These are phyloP conservation scores for Adenanthera pavonina DNA, from an alignment of 306 rosid species.

Conservation along the genomic window DNA sequence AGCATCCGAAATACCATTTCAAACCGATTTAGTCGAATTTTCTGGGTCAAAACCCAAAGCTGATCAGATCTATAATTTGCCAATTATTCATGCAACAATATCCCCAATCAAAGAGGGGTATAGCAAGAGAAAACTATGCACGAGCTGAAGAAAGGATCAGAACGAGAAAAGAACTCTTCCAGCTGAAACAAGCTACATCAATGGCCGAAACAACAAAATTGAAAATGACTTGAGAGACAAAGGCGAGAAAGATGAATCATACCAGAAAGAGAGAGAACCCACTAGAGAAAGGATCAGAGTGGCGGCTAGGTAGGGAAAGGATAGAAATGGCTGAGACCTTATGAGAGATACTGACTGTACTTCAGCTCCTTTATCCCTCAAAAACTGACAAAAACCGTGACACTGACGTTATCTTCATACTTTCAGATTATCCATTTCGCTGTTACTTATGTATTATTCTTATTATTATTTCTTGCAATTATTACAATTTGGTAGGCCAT, in stretches of 20 bases:
- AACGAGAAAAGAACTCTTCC: background rate
- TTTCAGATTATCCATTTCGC: background rate
- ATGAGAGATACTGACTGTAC: background rate
- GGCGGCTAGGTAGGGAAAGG: background rate
- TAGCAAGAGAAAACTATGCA: background rate
- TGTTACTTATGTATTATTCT: background rate
- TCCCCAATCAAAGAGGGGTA: background rate
- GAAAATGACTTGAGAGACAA: background rate
- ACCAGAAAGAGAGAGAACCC: background rate
- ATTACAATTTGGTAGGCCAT: background rate
- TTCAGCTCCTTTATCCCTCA: background rate
- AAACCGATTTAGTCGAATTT: conserved; percentile 20
- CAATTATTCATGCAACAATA: background rate
- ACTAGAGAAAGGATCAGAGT: background rate
- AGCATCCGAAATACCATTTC: background rate
- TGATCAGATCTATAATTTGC: background rate
- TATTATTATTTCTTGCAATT: background rate
- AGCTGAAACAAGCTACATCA: background rate
- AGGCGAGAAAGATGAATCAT: background rate
- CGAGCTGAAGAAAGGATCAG: background rate
- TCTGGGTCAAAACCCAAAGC: background rate
- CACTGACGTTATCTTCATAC: background rate
- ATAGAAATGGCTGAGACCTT: conserved; percentile 7
- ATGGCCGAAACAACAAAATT: background rate
- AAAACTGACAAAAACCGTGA: conserved; percentile 21